Percentiles rank a stretch among this genome's conserved stretches.
Conservation (phyloP, 305 asterid species). For the Fraxinus dipetala region DNA sequence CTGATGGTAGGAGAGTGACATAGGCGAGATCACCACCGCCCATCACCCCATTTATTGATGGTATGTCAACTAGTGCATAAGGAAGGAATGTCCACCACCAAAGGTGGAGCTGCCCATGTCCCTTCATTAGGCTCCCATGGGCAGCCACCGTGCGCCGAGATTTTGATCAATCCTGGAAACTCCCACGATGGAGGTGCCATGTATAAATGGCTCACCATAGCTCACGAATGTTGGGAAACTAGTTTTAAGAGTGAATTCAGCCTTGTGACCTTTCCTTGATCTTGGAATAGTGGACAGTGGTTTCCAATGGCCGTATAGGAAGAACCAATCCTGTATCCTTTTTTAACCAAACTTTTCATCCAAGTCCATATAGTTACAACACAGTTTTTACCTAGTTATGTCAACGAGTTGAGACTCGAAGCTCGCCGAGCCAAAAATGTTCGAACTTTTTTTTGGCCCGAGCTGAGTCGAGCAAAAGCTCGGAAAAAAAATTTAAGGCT, state of each 20-base stretch:
- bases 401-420: too few species aligned
- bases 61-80: too few species aligned
- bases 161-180: slow-evolving; percentile 71
- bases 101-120: too few species aligned
- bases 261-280: slow-evolving; percentile 52
- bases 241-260: slow-evolving; percentile 50
- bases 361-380: slow-evolving; percentile 72
- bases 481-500: too few species aligned
- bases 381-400: slow-evolving; percentile 41
- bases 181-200: slow-evolving; percentile 72
- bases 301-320: slow-evolving; percentile 79
- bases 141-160: slow-evolving; percentile 47
- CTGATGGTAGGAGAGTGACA: too few species aligned
- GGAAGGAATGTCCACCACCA: too few species aligned
- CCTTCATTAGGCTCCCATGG: too few species aligned
- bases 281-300: slow-evolving; percentile 64
- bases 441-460: too few species aligned
- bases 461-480: too few species aligned
- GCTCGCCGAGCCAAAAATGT: too few species aligned
- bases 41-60: too few species aligned
- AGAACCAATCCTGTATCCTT: slow-evolving; percentile 40
- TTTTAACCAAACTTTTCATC: slow-evolving; percentile 47
- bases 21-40: too few species aligned
- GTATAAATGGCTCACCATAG: slow-evolving; percentile 35
- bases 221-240: slow-evolving; percentile 25